Base-by-base conservation (phyloP, 768 basidiomycete species). In the Psilocybe tampanensis region DNA sequence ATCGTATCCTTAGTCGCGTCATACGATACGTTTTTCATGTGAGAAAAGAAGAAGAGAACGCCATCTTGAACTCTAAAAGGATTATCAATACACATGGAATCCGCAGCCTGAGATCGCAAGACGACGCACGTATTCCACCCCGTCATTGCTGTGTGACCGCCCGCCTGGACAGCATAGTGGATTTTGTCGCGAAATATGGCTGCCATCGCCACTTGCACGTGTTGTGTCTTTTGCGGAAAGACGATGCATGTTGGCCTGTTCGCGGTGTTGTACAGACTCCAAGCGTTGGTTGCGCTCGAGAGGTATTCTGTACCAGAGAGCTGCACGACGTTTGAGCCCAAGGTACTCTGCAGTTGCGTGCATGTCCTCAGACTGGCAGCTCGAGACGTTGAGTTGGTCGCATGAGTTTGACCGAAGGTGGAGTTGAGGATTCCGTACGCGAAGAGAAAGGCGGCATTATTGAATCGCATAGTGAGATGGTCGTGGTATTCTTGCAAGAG, bases 121-220 rank as follows among this genome's bases (percentile, higher is more conserved):
- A 24, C 29, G 26, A 45, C 74, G 52, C 59, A 79, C 77, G 64
- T 75, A 65, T 79, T 77, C 76, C 76, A 79, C 13, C 74, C 77
- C n/a, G 60, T 66, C 73, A 75, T 76, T 8, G 68, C 76, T 52
- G 70, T 73, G 56, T 79, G 78, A 6, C 74, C 74, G 13, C 76
- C 78, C 5, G 76, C 71, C 60, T 74, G 76, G 3, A 79, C 78
- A 19, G 76, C 76, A 56, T 79, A 79, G 24, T 66, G 68, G 23
- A 72, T 65, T 39, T 69, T 69, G 33, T 67, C 55, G 8, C 59
- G 42, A 60, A 68, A 78, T 49, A 80, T 76, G 5, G 67, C 70
- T 12, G 58, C 56, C 77, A 78, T 78, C 2, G 74, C 70, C 26
- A 52, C 55, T 55, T 72, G 72, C n/a, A 78, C 76, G 51, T 79